Evolutionary conservation across 1,139 yeast genomes (phyloP), one percentile per base, ranked within the genome.

Genomic region (Nakaseomyces glabratus): DNA sequence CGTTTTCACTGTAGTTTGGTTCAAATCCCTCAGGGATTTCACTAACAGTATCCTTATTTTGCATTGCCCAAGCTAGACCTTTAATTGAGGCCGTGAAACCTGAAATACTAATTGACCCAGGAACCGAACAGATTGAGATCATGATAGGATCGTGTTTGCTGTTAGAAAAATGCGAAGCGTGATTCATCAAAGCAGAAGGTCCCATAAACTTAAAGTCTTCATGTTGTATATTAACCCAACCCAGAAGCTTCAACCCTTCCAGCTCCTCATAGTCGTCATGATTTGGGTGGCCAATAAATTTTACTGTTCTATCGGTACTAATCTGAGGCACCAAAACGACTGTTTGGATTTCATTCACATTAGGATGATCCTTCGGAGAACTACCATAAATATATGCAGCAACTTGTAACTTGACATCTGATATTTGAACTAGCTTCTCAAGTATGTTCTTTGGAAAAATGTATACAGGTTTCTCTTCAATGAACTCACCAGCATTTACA

Each of bases 301-400:
- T 77, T 9, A 86, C 76, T 2, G 75, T 65, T 43, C 72, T 76
- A 22, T 71, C 65, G 40, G 71, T 77, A 2, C 96, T 97, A 30
- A 88, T 64, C 57, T 90, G 99, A 0, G 98, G 98, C 4, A 85
- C 82, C 49, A 93, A 55, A 0, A 76, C 95, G 41, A 90, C 69
- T 20, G 78, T 73, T 39, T 67, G 68, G 30, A 90, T 71, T 58
- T 90, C 97, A 53, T 82, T 82, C 35, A 90, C 77, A 41, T 72
- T 74, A 4, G 65, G 58, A 47, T 80, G 80, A 43, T 79, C 95
- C 12, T 44, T 37, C 0, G 94, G 93, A 0, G 93, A 74, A 11
- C 59, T 56, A 11, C 98, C 98, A 56, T 71, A 90, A 14, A 90
- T 51, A 38, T 69, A 76, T 0, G 82, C 98, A 21, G 82, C 95